Evolutionary conservation across 169 alveolate genomes (phyloP).

Genomic region (Plasmodium fragile): DNA sequence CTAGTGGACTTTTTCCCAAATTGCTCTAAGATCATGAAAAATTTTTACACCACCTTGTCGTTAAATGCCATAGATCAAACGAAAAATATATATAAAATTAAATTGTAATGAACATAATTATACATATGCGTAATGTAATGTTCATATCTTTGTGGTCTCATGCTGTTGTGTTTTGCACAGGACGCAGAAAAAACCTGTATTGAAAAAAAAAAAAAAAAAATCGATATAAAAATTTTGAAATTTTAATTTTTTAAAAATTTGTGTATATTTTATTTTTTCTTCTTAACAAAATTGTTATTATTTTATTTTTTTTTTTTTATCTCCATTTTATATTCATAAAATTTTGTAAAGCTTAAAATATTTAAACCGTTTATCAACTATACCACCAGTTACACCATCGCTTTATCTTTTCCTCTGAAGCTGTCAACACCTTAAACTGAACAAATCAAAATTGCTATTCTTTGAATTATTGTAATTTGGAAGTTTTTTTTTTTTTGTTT

Average conservation of each 20-base stretch:
- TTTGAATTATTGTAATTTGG: neutral
- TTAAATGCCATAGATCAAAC: neutral
- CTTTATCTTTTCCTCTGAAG: neutral
- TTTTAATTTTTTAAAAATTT: neutral
- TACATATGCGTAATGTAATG: neutral
- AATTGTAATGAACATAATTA: neutral
- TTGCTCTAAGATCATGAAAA: neutral
- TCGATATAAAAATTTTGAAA: neutral
- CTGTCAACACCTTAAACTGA: neutral
- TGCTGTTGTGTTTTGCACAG: neutral
- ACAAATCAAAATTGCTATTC: neutral
- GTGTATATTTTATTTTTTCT: conserved; percentile 1
- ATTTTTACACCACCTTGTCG: neutral
- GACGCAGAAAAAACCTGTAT: neutral
- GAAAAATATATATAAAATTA: neutral
- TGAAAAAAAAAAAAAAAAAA: conserved; percentile 6
- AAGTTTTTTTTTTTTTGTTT: neutral
- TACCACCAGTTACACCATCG: conserved; percentile 1
- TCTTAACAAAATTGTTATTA: neutral
- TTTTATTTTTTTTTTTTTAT: neutral
- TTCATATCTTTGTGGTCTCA: conserved; percentile 10
- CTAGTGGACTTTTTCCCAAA: neutral
- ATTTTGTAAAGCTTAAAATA: neutral
- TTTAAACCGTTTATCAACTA: neutral
- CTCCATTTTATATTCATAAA: neutral